Base-by-base conservation (phyloP, 148 eudicot species). In the Camellia granthamiana region DNA sequence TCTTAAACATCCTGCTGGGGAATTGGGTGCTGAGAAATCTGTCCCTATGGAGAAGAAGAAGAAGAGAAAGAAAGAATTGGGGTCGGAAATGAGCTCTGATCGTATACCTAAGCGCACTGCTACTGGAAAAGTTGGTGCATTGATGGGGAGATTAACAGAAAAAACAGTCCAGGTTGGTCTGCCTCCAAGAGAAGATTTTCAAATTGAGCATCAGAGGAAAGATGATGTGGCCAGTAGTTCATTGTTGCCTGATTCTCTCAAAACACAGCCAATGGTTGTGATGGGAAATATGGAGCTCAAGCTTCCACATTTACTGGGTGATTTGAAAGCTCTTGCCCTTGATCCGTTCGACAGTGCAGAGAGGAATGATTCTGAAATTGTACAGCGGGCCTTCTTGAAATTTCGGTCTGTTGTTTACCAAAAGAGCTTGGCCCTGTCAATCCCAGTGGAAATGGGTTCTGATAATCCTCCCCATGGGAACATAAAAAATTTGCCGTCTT, bases 271-370 rank as follows among this genome's bases (percentile, higher is more conserved):
- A 76, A 14, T 46, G 21, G 77, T 44, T 76, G 79, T 43, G 30
- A 54, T 55, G 59, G 86, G 65, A 66, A 80, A 79, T 47, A 59
- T 21, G 21, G 81, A 78, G 43, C 74, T 69, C 23, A 87, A 91
- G 65, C 84, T 92, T 75, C 82, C 78, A 23, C 84, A 86, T 44
- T 82, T 91, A 74, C 82, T 94, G 72, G 61, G 75, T 78, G 93
- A 87, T 82, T 76, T 94, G 78, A 88, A 79, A 2, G 84, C 84
- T 77, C 95, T 94, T 85, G 97, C 98, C 47, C 86, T 90, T 30
- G 77, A 91, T 72, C 90, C 92, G 18, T 88, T 86, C 75, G 84
- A 90, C 83, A 89, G 88, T 61, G 78, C 49, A 9, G 89, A 86
- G 49, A 84, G 87, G 68, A 83, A 83, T 68, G 63, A 82, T 38